These are phyloP conservation scores for Penicillium nucicola DNA, from an alignment of 495 filamentous ascomycete genomes.

Conservation along the genomic window DNA sequence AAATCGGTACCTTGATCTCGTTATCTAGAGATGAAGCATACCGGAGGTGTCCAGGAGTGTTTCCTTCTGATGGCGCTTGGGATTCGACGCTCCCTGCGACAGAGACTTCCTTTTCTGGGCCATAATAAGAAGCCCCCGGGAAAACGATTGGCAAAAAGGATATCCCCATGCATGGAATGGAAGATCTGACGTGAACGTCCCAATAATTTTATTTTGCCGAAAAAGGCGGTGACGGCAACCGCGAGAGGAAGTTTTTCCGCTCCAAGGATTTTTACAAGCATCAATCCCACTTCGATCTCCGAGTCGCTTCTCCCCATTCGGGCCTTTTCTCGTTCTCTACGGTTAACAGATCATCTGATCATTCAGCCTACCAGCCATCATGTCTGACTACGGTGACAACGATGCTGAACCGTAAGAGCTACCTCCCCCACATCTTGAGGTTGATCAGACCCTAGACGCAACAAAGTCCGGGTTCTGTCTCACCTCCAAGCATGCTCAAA, in stretches of 20 bases:
- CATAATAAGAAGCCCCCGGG: constrained; percentile 10
- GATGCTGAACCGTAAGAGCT: constrained; percentile 50
- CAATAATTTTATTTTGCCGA: constrained; percentile 7
- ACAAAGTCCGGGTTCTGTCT: constrained; percentile 7
- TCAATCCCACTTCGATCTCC: constrained; percentile 7
- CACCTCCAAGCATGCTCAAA: background rate
- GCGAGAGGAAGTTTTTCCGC: constrained; percentile 11
- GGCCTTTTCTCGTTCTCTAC: constrained; percentile 15
- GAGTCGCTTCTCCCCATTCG: constrained; percentile 5
- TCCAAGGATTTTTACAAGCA: constrained; percentile 8
- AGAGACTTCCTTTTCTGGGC: constrained; percentile 32
- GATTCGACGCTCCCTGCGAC: too few relatives aligned
- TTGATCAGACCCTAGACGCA: background rate
- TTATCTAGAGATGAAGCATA: constrained; percentile 13
- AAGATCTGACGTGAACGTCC: constrained; percentile 1
- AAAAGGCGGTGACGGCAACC: constrained; percentile 2
- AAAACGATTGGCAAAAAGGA: background rate
- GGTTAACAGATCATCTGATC: background rate
- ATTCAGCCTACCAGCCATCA: constrained; percentile 34
- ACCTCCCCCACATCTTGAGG: constrained; percentile 6
- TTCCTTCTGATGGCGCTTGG: constrained; percentile 7
- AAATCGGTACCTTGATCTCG: constrained; percentile 3
- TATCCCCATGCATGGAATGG: background rate
- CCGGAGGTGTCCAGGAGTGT: constrained; percentile 26
- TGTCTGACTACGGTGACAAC: constrained; percentile 81